Conservation (phyloP, 1,284 basidiomycete genomes). For the Ganoderma lucidum region DNA sequence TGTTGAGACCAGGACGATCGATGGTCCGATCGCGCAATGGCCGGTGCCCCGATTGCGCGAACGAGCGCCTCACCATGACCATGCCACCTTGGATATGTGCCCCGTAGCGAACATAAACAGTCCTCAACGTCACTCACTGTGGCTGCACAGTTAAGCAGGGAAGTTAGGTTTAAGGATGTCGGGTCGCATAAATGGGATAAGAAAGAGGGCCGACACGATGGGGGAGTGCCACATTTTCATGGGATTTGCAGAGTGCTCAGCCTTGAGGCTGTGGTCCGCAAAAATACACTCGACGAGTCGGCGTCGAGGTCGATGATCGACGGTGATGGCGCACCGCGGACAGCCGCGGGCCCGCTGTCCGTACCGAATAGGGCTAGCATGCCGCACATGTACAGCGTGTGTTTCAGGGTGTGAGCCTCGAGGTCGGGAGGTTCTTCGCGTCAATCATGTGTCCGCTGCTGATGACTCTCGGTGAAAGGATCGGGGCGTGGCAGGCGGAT, state of each 20-base stretch:
- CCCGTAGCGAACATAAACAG: neutral
- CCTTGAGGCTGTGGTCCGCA: neutral
- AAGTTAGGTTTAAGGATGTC: neutral
- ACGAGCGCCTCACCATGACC: neutral
- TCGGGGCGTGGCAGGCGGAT: neutral
- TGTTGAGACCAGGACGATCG: neutral
- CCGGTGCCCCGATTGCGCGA: neutral
- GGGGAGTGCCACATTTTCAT: neutral
- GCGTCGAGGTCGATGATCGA: neutral
- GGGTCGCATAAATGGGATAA: neutral
- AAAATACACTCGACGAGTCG: neutral
- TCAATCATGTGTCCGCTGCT: neutral
- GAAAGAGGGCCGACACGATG: neutral
- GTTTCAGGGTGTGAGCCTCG: neutral
- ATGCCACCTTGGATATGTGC: neutral
- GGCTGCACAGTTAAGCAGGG: neutral
- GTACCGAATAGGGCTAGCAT: neutral
- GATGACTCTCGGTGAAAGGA: neutral
- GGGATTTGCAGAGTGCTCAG: neutral
- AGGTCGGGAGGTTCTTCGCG: neutral
- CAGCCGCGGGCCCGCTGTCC: neutral
- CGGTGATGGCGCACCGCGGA: neutral
- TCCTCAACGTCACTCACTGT: neutral
- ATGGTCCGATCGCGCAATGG: neutral
- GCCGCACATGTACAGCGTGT: neutral